These are phyloP conservation scores for Coemansia sp. DNA, from an alignment of 371 early-diverging fungal genomes.

Conservation along the genomic window DNA sequence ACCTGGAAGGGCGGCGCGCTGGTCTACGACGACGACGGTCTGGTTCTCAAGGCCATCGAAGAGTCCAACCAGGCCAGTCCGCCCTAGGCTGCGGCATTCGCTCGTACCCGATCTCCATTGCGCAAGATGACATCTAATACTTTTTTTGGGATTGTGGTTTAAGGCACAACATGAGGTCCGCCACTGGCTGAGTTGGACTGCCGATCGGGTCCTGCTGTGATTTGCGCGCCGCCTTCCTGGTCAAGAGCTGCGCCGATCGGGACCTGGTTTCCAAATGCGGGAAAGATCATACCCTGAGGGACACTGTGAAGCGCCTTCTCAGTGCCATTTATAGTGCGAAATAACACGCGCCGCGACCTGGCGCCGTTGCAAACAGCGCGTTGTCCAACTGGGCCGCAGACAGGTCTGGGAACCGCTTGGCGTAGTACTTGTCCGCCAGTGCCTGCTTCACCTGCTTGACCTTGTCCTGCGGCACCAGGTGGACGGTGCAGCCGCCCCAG, in stretches of 20 bases:
- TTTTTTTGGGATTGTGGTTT: no score
- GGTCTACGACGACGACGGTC: slow-evolving; percentile 83
- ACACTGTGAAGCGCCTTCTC: no score
- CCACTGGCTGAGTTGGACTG: no score
- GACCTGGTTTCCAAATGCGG: no score
- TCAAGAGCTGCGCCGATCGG: no score
- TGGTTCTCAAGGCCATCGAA: slow-evolving; percentile 62
- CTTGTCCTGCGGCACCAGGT: slow-evolving; percentile 68
- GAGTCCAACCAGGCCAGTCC: slow-evolving; percentile 44
- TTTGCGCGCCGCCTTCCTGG: no score
- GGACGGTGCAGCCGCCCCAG: slow-evolving; percentile 95
- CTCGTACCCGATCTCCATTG: no score
- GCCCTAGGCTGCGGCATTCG: slow-evolving; percentile 6
- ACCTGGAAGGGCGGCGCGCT: slow-evolving; percentile 81
- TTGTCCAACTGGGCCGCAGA: slow-evolving; percentile 25
- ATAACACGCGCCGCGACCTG: slow-evolving; percentile 43
- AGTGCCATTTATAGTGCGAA: no score
- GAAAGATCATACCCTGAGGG: no score
- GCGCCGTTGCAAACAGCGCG: slow-evolving; percentile 42
- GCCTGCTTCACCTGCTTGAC: slow-evolving; percentile 17
- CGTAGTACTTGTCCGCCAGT: slow-evolving; percentile 31
- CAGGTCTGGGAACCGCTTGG: slow-evolving; percentile 18
- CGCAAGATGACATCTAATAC: no score
- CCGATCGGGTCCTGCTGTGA: no score
- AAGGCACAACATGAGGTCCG: no score